phyloP scores from a whole-genome alignment of 225 moss, liverwort and hornwort genomes.

The Lunularia cruciata region DNA sequence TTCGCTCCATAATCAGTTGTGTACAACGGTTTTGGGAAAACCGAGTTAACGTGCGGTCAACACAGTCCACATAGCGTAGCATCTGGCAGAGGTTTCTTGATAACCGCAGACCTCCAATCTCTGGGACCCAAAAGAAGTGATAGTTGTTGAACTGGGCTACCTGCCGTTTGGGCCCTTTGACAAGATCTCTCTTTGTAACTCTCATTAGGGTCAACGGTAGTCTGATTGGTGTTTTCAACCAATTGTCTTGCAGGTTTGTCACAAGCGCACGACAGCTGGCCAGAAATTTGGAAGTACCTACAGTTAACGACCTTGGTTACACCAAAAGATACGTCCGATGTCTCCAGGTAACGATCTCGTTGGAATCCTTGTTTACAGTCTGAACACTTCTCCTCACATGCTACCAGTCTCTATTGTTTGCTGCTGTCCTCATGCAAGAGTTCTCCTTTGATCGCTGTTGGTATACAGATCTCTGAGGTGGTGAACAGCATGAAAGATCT shows the following conservation, averaged over 20 bases:
- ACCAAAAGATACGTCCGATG: constrained; percentile 99
- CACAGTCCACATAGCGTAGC: too few species aligned
- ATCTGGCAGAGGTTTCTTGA: too few species aligned
- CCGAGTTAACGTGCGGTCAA: too few species aligned
- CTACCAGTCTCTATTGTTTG: background rate
- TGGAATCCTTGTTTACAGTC: background rate
- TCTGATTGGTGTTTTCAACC: too few species aligned
- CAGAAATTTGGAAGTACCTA: constrained; percentile 91
- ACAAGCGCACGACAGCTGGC: constrained; percentile 91
- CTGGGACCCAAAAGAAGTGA: too few species aligned
- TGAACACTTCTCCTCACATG: background rate
- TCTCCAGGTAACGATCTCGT: constrained; percentile 69
- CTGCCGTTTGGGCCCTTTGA: too few species aligned
- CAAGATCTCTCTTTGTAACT: too few species aligned
- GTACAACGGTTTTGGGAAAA: too few species aligned
- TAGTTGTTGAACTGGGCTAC: too few species aligned
- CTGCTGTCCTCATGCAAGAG: background rate
- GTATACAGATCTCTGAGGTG: constrained; percentile 93
- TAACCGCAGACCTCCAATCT: too few species aligned
- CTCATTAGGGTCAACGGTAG: too few species aligned
- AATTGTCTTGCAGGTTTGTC: constrained; percentile 59
- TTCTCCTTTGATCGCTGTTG: background rate
- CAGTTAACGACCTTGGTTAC: constrained; percentile 95
- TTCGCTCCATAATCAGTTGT: too few species aligned
- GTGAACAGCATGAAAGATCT: constrained; percentile 99